Base-by-base conservation (phyloP, 768 basidiomycete genomes). In the Auricularia sp. region DNA sequence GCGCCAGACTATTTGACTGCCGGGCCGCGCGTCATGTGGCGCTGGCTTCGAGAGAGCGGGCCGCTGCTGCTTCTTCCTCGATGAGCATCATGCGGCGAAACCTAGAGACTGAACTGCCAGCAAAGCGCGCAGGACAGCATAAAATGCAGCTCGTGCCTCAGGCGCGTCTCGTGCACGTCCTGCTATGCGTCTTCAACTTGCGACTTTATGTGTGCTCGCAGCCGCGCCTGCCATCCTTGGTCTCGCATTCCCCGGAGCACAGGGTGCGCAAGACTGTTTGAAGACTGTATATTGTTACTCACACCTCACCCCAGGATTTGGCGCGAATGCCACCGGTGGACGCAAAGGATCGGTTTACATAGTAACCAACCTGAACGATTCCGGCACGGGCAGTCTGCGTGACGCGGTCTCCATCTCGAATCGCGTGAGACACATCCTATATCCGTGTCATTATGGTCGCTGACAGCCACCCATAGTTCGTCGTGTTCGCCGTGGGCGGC, bases 401-500 rank as follows among this genome's bases (percentile, higher is more conserved):
- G 75, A 76, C 47, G 75, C 75, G 29, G 75, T 76, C 35, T 75
- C 72, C 16, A 66, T 72, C 42, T 66, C 73, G 12, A 71, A 73
- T 61, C 56, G 56, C 12, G 56, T 59, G 21, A 29, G 29, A 29
- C 29, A 29, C 29, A 0, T 29, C 23, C 23, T 35, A 4, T 35
- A 21, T 14, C 56, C 34, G 29, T 29, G 23, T 33, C 14, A 14
- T 34, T 23, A 6, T 11, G 7, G 23, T 4, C 23, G 23, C 56
- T 59, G 56, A 59, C 23, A 8, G 56, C 11, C 12, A 14, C 8
- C 1, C 29, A 21, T 59, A 59, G 75, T 74, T 74, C 64, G 72
- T 76, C 14, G 73, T 74, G 1, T 76, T 76, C 62, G 68, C 74
- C 11, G 73, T 76, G 3, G 75, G 75, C 3, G 75, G 75, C 10